Conservation (phyloP, 805 yeast genomes). For the Sungouiozyma ichnusensis region DNA sequence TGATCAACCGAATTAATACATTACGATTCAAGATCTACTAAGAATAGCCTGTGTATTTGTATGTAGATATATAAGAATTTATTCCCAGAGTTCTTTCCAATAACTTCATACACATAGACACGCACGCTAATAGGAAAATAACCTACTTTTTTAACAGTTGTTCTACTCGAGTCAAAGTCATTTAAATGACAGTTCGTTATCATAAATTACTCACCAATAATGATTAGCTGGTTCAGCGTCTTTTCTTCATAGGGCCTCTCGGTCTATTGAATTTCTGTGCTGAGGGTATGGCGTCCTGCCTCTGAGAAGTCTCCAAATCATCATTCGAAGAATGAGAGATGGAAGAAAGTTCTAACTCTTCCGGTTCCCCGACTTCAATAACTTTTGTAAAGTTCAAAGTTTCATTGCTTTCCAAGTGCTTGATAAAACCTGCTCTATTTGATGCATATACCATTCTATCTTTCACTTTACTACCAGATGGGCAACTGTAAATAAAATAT, state of each 20-base stretch:
- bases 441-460: conserved; percentile 92
- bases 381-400: conserved; percentile 34
- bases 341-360: conserved; percentile 47
- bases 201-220: background rate
- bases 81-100: too few species aligned
- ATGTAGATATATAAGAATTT: too few species aligned
- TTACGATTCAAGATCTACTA: background rate
- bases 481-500: conserved; percentile 76
- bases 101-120: too few species aligned
- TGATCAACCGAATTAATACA: too few species aligned
- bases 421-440: conserved; percentile 51
- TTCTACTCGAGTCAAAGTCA: background rate
- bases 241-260: conserved; percentile 56
- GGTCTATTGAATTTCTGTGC: conserved; percentile 44
- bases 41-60: too few species aligned
- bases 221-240: conserved; percentile 1
- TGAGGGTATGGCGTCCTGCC: conserved; percentile 10
- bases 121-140: too few species aligned
- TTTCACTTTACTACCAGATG: conserved; percentile 79
- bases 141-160: too few species aligned
- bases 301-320: conserved; percentile 28
- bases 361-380: conserved; percentile 64
- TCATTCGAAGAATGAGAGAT: conserved; percentile 11
- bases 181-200: background rate
- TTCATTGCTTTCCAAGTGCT: conserved; percentile 34